Base-by-base conservation (phyloP, 225 moss, liverwort and hornwort genomes). In the Anthoceros angustus region DNA sequence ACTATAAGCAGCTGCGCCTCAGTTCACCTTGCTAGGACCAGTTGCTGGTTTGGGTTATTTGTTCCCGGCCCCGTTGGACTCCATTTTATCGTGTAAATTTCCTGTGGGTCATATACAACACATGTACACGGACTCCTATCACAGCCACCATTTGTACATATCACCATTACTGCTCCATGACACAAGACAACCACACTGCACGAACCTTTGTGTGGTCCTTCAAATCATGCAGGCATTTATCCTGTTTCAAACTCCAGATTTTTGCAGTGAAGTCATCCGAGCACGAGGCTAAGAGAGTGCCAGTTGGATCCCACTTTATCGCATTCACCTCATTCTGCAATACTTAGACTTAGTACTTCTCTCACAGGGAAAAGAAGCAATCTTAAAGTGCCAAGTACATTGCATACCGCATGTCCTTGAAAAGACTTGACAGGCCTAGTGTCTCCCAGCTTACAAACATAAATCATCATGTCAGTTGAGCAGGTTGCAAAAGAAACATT, bases 391-490 rank as follows among this genome's bases (percentile, higher is more conserved):
- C n/a, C 23, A 25, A 18, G 64, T 5, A 9, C 15, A 69, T 7
- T 63, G 49, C 65, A 12, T 67, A 98, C 95, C 88, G 86, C 86
- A 60, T 98, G 95, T 65, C 95, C 95, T 65, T 85, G 80, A 70
- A 85, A 98, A 26, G 83, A 75, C 72, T 98, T 98, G 41, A 98
- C 91, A 61, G 91, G 88, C 72, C 88, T 83, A 26, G 82, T 74
- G 66, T 98, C 95, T 71, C 95, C 91, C 69, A 98, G 88, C 77
- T 98, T 98, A 77, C 95, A 98, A 43, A 98, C 95, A 72, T 89
- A 98, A 55, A 98, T 98, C 95, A 98, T 98, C 73, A 88, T 98
- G 76, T 98, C 95, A 63, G 95, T 98, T 21, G 95, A 98, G 67
- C 95, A 98, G 69, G 95, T 98, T 62, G 95, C 95, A 73, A 98